Conservation (phyloP, 441 rosid genomes). For the Gossypium gossypioides region DNA sequence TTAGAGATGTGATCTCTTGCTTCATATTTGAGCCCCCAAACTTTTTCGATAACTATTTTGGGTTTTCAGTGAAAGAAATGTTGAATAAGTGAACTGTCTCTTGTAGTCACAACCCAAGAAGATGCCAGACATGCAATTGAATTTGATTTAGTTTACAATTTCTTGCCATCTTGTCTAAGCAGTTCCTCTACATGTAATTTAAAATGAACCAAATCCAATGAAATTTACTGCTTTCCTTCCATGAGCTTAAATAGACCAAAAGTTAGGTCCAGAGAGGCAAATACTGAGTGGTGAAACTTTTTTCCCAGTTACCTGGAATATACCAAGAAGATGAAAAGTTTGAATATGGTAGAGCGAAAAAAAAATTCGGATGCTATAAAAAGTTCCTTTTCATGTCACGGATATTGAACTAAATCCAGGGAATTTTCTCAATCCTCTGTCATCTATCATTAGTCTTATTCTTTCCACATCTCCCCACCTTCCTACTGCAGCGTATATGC, state of each 20-base stretch:
- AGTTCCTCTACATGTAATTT: background rate
- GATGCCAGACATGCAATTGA: background rate
- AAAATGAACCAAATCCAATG: background rate
- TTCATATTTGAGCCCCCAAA: constrained; percentile 68
- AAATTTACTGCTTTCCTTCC: background rate
- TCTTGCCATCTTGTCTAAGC: background rate
- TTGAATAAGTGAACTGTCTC: constrained; percentile 27
- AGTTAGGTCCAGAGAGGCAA: constrained; percentile 34
- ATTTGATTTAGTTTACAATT: background rate
- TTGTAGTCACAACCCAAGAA: background rate
- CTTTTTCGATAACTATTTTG: constrained; percentile 46
- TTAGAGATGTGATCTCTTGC: constrained; percentile 82
- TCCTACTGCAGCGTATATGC: constrained; percentile 42
- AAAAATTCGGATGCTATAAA: background rate
- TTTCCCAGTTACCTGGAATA: background rate
- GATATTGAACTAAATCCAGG: constrained; percentile 34
- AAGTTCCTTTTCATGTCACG: constrained; percentile 16
- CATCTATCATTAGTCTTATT: constrained; percentile 33
- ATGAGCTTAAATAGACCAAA: background rate
- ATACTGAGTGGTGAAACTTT: constrained; percentile 29
- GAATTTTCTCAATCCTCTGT: constrained; percentile 32
- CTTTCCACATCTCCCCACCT: constrained; percentile 52
- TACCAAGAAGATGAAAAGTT: background rate
- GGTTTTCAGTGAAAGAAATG: constrained; percentile 51
- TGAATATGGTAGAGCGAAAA: background rate